Percentiles rank a stretch among this genome's conserved stretches.
These are phyloP conservation scores for Lanmaoa rubissima DNA, from an alignment of 768 basidiomycete species.

Conservation along the genomic window DNA sequence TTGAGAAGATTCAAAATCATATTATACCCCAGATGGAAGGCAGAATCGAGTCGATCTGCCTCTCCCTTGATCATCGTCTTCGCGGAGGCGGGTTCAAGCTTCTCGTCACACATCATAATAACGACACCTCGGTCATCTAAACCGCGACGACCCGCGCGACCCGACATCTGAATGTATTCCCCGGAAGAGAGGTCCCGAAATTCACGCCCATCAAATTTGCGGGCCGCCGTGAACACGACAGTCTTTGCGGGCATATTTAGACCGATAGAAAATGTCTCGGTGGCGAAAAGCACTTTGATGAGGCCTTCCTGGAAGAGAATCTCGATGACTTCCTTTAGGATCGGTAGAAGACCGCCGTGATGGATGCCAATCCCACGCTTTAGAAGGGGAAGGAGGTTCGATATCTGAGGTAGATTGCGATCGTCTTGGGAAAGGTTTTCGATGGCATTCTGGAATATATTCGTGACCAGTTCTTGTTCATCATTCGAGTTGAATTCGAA, in stretches of 20 bases:
- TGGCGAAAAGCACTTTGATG: conserved; percentile 97
- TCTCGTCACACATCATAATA: conserved; percentile 99
- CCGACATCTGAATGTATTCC: conserved; percentile 99
- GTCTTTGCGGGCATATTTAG: conserved; percentile 99
- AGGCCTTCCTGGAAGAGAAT: conserved; percentile 98
- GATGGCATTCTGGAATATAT: conserved; percentile 94
- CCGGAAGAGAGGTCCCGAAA: conserved; percentile 92
- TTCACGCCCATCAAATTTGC: conserved; percentile 95
- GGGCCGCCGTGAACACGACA: conserved; percentile 92
- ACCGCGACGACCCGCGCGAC: conserved; percentile 94
- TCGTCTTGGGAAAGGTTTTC: conserved; percentile 85
- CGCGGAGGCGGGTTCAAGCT: conserved; percentile 87
- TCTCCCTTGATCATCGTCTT: conserved; percentile 98
- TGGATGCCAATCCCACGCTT: conserved; percentile 97
- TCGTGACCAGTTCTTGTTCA: conserved; percentile 82
- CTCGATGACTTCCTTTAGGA: conserved; percentile 98
- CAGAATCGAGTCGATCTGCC: conserved; percentile 94
- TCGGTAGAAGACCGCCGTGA: conserved; percentile 95
- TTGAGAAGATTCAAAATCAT: conserved; percentile 99
- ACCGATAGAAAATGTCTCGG: conserved; percentile 97
- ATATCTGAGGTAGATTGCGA: conserved; percentile 87
- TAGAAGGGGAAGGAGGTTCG: conserved; percentile 87
- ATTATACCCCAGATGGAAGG: conserved; percentile 98
- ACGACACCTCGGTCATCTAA: conserved; percentile 98
- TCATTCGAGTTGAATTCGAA: conserved; percentile 92